Evolutionary conservation across 106 monocot species (phyloP), one percentile per base, ranked within the genome.

Genomic region (Allium sativum): DNA sequence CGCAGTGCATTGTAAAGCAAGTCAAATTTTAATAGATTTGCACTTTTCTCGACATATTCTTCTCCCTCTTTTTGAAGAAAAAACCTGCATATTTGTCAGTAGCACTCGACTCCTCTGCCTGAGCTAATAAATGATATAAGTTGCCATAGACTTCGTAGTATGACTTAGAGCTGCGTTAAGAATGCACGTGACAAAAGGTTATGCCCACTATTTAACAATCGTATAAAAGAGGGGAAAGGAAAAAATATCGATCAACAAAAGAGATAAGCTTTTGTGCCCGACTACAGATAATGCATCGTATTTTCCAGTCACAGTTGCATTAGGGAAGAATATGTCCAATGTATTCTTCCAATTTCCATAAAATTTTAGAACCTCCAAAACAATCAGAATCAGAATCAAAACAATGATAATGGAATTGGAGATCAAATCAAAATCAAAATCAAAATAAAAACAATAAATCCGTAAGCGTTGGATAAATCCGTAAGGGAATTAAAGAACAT

Each of bases 31-130:
- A 92, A 88, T 17, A 98, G 76, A 55, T 83, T 98, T 18, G 87
- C 82, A 83, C 74, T 92, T 66, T 92, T 88, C 58, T 98, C 80
- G 45, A 98, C 92, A 79, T 92, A 98, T 70, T 98, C 92, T 62
- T 82, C 98, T 12, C 88, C 98, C 81, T 92, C 98, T 46, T 81
- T 98, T 65, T 77, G 85, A 52, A 98, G 82, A 12, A 98, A 80
- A 98, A 98, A 17, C 98, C 92, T 19, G 98, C 64, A 70, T 85
- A 77, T 63, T 98, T 98, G 68, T 92, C 98, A 20, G 82, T 88
- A 61, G 98, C 98, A 80, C 82, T 98, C 12, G 78, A 83, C 56
- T 98, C 98, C 68, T 98, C 98, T 45, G 85, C 98, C 67, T 88
- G 92, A 12, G 87, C 84, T 48, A 92, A 84, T 46, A 77, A 73